phyloP scores from a whole-genome alignment of 495 filamentous ascomycete genomes.

The Penicillium angulare region DNA sequence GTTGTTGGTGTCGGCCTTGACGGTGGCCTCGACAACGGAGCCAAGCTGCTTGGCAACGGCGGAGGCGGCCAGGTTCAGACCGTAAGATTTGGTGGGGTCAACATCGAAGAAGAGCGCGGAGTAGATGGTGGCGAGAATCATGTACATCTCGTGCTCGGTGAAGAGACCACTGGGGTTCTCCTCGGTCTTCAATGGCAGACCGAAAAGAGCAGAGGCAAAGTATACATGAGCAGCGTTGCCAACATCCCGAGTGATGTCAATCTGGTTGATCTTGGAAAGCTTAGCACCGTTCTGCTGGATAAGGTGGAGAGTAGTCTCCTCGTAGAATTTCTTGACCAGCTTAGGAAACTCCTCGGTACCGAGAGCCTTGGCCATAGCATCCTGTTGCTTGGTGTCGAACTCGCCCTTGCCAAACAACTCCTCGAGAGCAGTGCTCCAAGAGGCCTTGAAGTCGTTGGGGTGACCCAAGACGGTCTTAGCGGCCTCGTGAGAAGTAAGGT shows the following conservation, averaged over 20 bases:
- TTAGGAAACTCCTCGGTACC: constrained; percentile 48
- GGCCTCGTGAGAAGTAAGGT: constrained; percentile 59
- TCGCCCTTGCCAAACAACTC: constrained; percentile 54
- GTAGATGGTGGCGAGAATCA: constrained; percentile 68
- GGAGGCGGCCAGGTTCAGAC: constrained; percentile 59
- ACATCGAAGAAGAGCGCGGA: constrained; percentile 55
- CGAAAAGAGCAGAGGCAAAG: constrained; percentile 71
- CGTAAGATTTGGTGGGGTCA: constrained; percentile 51
- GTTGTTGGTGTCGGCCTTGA: constrained; percentile 61
- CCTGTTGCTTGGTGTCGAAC: constrained; percentile 46
- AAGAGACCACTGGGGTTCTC: constrained; percentile 68
- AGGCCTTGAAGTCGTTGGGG: constrained; percentile 59
- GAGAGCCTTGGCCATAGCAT: constrained; percentile 43
- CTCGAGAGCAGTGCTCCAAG: constrained; percentile 58
- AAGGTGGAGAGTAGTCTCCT: constrained; percentile 61
- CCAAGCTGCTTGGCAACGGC: constrained; percentile 63
- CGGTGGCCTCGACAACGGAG: constrained; percentile 57
- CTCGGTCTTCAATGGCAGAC: constrained; percentile 69
- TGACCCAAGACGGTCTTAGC: constrained; percentile 63
- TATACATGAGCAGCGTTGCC: constrained; percentile 71
- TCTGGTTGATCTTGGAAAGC: constrained; percentile 55
- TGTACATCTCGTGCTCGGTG: constrained; percentile 77
- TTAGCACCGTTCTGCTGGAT: constrained; percentile 64
- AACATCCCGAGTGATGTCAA: constrained; percentile 77
- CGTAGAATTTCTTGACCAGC: constrained; percentile 55